Conservation (phyloP, 768 basidiomycete species). For the Termitomyces sp. region DNA sequence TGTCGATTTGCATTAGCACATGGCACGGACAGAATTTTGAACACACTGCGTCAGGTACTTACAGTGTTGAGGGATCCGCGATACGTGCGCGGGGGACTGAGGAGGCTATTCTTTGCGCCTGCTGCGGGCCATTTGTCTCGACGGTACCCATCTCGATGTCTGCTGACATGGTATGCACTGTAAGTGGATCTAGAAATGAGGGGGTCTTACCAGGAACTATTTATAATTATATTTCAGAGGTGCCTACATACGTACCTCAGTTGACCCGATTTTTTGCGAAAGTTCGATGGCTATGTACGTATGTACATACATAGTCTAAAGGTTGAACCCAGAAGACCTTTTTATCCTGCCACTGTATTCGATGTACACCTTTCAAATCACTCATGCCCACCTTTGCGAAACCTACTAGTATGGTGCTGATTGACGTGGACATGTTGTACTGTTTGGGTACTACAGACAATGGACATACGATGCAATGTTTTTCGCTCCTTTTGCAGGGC, state of each 20-base stretch:
- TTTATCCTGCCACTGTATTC: too few relatives aligned
- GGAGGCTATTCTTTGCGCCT: constrained; percentile 19
- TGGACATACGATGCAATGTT: too few relatives aligned
- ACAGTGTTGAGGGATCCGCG: constrained; percentile 62
- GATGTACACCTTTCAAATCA: too few relatives aligned
- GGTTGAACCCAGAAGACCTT: background rate
- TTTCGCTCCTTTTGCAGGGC: too few relatives aligned
- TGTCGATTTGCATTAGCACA: constrained; percentile 19
- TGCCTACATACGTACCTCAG: background rate
- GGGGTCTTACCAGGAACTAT: background rate
- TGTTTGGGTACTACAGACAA: too few relatives aligned
- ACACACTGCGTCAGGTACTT: constrained; percentile 13
- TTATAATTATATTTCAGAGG: background rate
- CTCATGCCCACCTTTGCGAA: too few relatives aligned
- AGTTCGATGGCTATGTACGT: background rate
- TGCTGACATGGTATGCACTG: constrained; percentile 2
- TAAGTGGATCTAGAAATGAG: background rate
- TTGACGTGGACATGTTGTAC: too few relatives aligned
- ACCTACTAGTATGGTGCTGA: too few relatives aligned
- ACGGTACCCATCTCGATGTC: constrained; percentile 35
- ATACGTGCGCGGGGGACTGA: constrained; percentile 28
- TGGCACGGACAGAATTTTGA: background rate
- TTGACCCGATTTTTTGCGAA: background rate
- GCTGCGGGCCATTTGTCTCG: constrained; percentile 23
- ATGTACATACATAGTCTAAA: background rate